Percentiles rank a stretch among this genome's conserved stretches.
phyloP scores from a whole-genome alignment of 306 rosid species.

The Psophocarpus tetragonolobus region DNA sequence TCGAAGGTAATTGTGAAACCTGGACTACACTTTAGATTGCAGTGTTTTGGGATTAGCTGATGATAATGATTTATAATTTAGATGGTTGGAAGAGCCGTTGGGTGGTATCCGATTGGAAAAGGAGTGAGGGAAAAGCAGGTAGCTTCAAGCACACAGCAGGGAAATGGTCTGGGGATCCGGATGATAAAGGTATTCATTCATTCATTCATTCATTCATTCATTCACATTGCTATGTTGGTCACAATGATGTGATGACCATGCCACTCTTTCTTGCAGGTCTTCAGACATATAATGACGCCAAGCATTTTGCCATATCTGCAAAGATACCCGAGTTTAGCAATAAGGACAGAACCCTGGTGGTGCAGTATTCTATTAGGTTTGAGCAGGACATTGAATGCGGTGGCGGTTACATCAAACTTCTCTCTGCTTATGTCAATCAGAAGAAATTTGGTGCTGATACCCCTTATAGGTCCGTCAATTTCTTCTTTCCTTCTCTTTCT shows the following conservation, averaged over 20 bases:
- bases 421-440: constrained; percentile 94
- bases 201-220: background rate
- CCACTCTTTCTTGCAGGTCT: constrained; percentile 60
- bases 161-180: constrained; percentile 79
- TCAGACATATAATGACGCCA: constrained; percentile 89
- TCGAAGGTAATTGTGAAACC: constrained; percentile 44
- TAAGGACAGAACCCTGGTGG: constrained; percentile 72
- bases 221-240: background rate
- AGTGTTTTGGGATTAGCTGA: too few relatives aligned
- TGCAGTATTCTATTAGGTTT: constrained; percentile 85
- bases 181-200: constrained; percentile 60
- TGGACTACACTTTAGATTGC: background rate
- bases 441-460: constrained; percentile 95
- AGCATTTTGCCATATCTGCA: constrained; percentile 87
- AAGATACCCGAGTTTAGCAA: constrained; percentile 80
- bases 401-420: constrained; percentile 93
- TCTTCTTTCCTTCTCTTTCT: constrained; percentile 2
- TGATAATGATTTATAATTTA: background rate
- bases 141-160: constrained; percentile 76
- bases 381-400: constrained; percentile 99
- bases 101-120: constrained; percentile 83
- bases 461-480: constrained; percentile 72
- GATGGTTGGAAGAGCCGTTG: constrained; percentile 86
- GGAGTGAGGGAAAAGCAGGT: constrained; percentile 81
- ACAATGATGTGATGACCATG: background rate